Evolutionary conservation across 2,329 filamentous ascomycete species (phyloP).

Genomic region (Epichloe baconii): DNA sequence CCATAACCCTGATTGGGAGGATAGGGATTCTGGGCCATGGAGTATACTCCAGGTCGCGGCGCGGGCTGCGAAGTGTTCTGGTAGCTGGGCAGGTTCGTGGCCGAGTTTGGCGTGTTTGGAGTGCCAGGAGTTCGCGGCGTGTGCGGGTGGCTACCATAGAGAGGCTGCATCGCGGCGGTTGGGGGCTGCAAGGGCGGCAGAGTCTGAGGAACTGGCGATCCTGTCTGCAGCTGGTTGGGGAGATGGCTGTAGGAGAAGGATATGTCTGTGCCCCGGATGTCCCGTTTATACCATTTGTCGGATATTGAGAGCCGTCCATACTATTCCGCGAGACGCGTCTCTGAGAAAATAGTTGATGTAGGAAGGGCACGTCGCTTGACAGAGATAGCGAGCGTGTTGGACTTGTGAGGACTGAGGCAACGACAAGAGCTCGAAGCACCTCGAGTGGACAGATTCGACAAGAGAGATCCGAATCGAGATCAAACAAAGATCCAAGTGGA

Average conservation of each 20-base stretch:
- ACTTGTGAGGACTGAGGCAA: constrained; percentile 2
- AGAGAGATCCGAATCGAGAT: constrained; percentile 2
- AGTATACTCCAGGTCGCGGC: constrained; percentile 36
- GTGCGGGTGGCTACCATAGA: constrained; percentile 47
- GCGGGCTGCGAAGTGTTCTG: constrained; percentile 36
- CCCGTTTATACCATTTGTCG: constrained; percentile 43
- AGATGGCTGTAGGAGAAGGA: constrained; percentile 37
- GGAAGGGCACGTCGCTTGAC: background rate
- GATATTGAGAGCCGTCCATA: constrained; percentile 43
- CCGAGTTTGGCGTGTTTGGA: constrained; percentile 46
- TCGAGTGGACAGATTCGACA: constrained; percentile 10
- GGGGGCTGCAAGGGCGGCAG: constrained; percentile 42
- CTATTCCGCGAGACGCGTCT: constrained; percentile 27
- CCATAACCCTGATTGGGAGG: constrained; percentile 42
- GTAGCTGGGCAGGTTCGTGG: constrained; percentile 39
- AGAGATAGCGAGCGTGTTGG: background rate
- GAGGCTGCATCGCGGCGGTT: constrained; percentile 27
- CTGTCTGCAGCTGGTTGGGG: constrained; percentile 37
- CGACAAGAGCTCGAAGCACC: constrained; percentile 3
- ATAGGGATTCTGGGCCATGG: constrained; percentile 44
- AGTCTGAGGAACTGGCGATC: constrained; percentile 36
- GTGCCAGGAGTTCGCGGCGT: constrained; percentile 51
- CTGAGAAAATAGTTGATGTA: constrained; percentile 5
- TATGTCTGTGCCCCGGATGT: constrained; percentile 35
- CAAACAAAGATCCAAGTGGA: constrained; percentile 2